phyloP scores from a whole-genome alignment of 2,329 filamentous ascomycete genomes.

The Ilyonectria destructans region DNA sequence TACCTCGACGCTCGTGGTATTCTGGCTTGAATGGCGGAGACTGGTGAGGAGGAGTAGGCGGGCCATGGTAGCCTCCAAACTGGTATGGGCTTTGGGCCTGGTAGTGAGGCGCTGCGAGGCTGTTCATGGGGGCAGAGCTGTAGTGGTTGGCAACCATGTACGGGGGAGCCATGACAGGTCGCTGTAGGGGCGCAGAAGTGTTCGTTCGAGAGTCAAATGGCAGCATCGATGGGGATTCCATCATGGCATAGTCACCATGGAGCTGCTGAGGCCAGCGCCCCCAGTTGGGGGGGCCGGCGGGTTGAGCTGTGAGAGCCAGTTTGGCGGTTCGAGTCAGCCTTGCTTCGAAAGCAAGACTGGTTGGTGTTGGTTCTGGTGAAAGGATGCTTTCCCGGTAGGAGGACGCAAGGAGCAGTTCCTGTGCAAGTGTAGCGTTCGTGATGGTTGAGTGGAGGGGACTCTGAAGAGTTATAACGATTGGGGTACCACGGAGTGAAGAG shows the following conservation, averaged over 20 bases:
- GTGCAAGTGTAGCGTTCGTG: slow-evolving; percentile 25
- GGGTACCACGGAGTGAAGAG: slow-evolving; percentile 29
- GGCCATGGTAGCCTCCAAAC: slow-evolving; percentile 62
- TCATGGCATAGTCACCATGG: slow-evolving; percentile 63
- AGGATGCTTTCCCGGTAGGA: slow-evolving; percentile 3
- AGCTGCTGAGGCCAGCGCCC: slow-evolving; percentile 70
- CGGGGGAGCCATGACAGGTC: slow-evolving; percentile 62
- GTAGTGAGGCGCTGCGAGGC: slow-evolving; percentile 61
- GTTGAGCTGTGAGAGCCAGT: slow-evolving; percentile 67
- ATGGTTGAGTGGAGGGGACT: slow-evolving; percentile 18
- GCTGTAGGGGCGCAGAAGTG: slow-evolving; percentile 58
- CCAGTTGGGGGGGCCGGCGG: slow-evolving; percentile 66
- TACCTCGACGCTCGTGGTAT: slow-evolving; percentile 52
- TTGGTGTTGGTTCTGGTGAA: slow-evolving; percentile 14
- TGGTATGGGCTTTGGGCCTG: slow-evolving; percentile 60
- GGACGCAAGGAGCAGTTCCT: slow-evolving; percentile 26
- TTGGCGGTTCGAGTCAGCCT: slow-evolving; percentile 45
- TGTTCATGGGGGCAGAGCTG: slow-evolving; percentile 60
- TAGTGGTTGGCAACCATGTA: slow-evolving; percentile 65
- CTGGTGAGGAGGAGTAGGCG: slow-evolving; percentile 53
- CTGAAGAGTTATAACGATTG: slow-evolving; percentile 21
- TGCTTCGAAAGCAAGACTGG: slow-evolving; percentile 47
- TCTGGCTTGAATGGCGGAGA: slow-evolving; percentile 55
- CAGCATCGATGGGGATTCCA: slow-evolving; percentile 64
- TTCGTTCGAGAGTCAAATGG: slow-evolving; percentile 65